phyloP scores from a whole-genome alignment of 495 filamentous ascomycete genomes.

The Penicillium fimorum region DNA sequence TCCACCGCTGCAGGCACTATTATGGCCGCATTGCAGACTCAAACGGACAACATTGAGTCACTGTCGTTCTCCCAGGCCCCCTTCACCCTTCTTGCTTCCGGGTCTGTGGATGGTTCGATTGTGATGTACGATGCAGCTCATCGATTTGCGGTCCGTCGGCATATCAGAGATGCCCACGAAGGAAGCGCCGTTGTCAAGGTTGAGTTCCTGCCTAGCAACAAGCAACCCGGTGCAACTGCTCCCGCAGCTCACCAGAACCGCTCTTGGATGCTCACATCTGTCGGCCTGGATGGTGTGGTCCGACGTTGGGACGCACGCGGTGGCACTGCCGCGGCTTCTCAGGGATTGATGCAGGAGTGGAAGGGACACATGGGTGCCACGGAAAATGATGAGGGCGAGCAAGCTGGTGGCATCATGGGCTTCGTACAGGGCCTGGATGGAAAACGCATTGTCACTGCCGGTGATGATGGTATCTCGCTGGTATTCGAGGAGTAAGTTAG shows the following conservation, averaged over 20 bases:
- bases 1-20: constrained; percentile 74
- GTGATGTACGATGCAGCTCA: constrained; percentile 82
- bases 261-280: constrained; percentile 71
- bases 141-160: constrained; percentile 74
- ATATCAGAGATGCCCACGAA: constrained; percentile 76
- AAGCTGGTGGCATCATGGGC: constrained; percentile 77
- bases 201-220: constrained; percentile 66
- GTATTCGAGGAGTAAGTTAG: constrained; percentile 58
- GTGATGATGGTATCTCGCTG: constrained; percentile 75
- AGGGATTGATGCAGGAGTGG: constrained; percentile 74
- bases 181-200: constrained; percentile 85
- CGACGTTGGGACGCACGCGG: constrained; percentile 84
- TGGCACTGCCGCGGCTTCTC: constrained; percentile 61
- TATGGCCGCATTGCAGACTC: constrained; percentile 66
- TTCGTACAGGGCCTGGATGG: constrained; percentile 77
- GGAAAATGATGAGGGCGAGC: constrained; percentile 60
- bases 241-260: constrained; percentile 32
- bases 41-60: constrained; percentile 80
- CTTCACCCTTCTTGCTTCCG: constrained; percentile 77
- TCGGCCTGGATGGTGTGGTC: constrained; percentile 83
- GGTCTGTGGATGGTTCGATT: constrained; percentile 87
- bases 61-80: constrained; percentile 77
- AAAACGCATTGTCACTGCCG: constrained; percentile 74
- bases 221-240: constrained; percentile 25
- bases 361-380: constrained; percentile 75